Base-by-base conservation (phyloP, 192 early-diverging fungal species). In the Mycoemilia scoparia region DNA sequence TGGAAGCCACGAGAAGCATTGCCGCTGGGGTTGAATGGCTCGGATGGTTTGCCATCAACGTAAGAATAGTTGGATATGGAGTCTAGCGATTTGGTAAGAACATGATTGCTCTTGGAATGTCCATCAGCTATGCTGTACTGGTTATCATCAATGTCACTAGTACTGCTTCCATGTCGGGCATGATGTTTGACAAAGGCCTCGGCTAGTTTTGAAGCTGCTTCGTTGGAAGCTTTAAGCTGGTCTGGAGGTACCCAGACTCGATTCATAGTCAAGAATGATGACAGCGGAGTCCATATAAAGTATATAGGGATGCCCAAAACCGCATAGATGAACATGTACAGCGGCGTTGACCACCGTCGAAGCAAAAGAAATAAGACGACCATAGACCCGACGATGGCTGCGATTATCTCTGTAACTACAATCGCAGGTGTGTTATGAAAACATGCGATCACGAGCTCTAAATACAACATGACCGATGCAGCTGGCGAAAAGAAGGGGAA, bases 381-480 rank as follows among this genome's bases (percentile, higher is more conserved):
- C 1, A 49, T 44, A n/a, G 36, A 51, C 0, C 46, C 58, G 12
- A 61, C 29, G 8, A 54, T 54, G 24, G 34, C 58, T n/a, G 43
- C 58, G 2, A 49, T 61, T 21, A 61, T 43, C 44, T 61, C 58
- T 7, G 51, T 54, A 19, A 61, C 58, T 3, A 61, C 58, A 16
- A 61, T 49, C 4, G 58, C 51, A 1, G 58, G 58, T 23, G 41
- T 54, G 48, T 54, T 45, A 41, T 52, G 47, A 46, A 61, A 61
- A 17, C 49, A 41, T 31, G 58, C 49, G 17, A 61, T 54, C 17
- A 61, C 51, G 12, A 61, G 42, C 41, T 61, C 58, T 14, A 61
- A 34, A 21, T 61, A 61, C 39, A 61, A 45, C 58, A 61, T 61
- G 51, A 51, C 50, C n/a, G 52, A 15, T 3, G 58, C 58, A 2